Evolutionary conservation across 495 filamentous ascomycete genomes (phyloP), one percentile per base, ranked within the genome.

Genomic region (Neurospora sp.): DNA sequence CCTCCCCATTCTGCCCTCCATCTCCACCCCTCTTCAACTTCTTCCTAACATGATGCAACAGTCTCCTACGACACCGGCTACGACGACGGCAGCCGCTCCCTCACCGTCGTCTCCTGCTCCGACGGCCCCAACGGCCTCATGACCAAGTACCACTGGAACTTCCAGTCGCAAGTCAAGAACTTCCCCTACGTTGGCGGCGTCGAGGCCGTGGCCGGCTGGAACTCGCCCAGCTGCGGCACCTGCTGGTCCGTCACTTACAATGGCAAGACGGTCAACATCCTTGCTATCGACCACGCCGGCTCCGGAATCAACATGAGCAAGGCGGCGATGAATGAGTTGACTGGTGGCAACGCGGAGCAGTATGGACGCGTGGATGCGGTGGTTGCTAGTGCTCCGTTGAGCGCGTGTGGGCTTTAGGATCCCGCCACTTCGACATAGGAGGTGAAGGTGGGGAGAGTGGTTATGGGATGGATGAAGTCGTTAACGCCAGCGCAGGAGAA

Each of bases 131-230:
- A 89, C 81, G 88, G 89, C 41, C 83, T 91, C 72, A 87, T 84
- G 70, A 86, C 84, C 69, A 82, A 84, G 72, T 86, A 85, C 75
- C 84, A 80, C 77, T 82, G 85, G 75, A 71, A 81, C 41, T 83
- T 81, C 2, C 85, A 86, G 79, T 79, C 81, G 70, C 78, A 83
- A 12, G 74, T 92, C 70, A 86, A 86, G 0, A 72, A 69, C 10
- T 92, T 89, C 83, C 85, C 87, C 2, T 80, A 84, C 76, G 88
- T 94, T 73, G 91, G 89, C n/a, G 91, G 88, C 70, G 82, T 86
- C 1, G 82, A 84, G 40, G 88, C 87, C 37, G 84, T 94, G 27
- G 75, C 78, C 3, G 88, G 86, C 42, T 91, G 87, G 89, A 90
- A 86, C 79, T 85, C 83, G 14, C 70, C 83, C 7, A 79, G 75